Conservation (phyloP, 2,329 filamentous ascomycete genomes). For the Aspergillus spinulosporus region DNA sequence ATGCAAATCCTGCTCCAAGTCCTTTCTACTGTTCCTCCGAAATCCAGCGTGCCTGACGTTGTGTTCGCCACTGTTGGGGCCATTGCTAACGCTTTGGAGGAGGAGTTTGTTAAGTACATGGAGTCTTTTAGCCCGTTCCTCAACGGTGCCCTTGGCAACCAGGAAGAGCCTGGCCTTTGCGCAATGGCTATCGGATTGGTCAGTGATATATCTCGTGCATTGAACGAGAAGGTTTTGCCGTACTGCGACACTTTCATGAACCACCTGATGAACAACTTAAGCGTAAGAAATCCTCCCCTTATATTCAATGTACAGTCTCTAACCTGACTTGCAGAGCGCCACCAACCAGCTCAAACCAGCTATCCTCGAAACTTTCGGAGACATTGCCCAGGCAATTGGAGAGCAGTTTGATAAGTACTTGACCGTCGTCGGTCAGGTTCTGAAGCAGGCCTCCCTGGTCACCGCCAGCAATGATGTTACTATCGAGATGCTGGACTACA, state of each 20-base stretch:
- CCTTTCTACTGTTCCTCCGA: slow-evolving; percentile 71
- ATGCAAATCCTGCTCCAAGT: slow-evolving; percentile 87
- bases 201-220: slow-evolving; percentile 89
- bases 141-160: slow-evolving; percentile 90
- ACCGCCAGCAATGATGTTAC: slow-evolving; percentile 75
- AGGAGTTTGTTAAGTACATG: slow-evolving; percentile 97
- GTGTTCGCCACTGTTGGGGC: slow-evolving; percentile 89
- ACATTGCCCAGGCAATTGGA: slow-evolving; percentile 92
- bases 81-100: slow-evolving; percentile 87
- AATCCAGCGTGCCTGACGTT: slow-evolving; percentile 92
- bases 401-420: slow-evolving; percentile 92
- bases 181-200: slow-evolving; percentile 97
- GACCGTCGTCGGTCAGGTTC: slow-evolving; percentile 84
- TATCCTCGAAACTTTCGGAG: slow-evolving; percentile 95
- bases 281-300: slow-evolving; percentile 51
- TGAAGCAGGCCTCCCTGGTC: slow-evolving; percentile 88
- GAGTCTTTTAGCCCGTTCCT: slow-evolving; percentile 89
- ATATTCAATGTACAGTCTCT: slow-evolving; percentile 24
- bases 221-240: slow-evolving; percentile 86
- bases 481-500: slow-evolving; percentile 96
- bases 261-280: slow-evolving; percentile 86
- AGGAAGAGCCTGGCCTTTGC: slow-evolving; percentile 91
- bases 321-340: slow-evolving; percentile 61
- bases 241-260: slow-evolving; percentile 99
- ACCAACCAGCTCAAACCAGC: slow-evolving; percentile 97